These are phyloP conservation scores for Spergularia bocconei DNA, from an alignment of 148 eudicot genomes.

Conservation along the genomic window DNA sequence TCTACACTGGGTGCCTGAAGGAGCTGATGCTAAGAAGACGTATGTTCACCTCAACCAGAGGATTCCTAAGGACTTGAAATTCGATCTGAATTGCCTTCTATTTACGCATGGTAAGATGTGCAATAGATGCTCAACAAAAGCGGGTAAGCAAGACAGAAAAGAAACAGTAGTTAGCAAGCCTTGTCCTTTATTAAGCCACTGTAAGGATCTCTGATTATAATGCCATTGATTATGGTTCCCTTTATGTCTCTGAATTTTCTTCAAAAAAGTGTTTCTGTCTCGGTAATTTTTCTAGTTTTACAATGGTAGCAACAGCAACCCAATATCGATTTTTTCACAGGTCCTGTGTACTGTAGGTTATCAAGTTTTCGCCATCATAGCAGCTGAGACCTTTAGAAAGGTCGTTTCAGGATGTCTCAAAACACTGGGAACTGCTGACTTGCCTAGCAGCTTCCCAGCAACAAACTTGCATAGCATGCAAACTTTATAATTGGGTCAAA, in stretches of 20 bases:
- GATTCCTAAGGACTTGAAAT: conserved; percentile 71
- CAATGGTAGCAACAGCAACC: too few relatives aligned
- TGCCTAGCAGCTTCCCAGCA: not conserved
- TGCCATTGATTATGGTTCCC: not conserved
- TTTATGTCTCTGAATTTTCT: not conserved
- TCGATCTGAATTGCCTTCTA: conserved; percentile 80
- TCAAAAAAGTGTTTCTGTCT: not conserved
- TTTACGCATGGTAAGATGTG: conserved; percentile 86
- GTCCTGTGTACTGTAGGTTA: too few relatives aligned
- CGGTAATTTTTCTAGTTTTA: too few relatives aligned
- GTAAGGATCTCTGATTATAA: conserved; percentile 29
- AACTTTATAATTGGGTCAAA: not conserved
- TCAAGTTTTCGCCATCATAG: too few relatives aligned
- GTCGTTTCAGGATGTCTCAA: not conserved
- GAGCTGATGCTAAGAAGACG: conserved; percentile 72
- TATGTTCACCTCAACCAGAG: conserved; percentile 71
- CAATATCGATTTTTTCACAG: too few relatives aligned
- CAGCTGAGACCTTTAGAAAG: too few relatives aligned
- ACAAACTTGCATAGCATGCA: not conserved
- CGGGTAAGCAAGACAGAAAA: conserved; percentile 36
- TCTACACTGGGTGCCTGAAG: conserved; percentile 68
- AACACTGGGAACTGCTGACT: not conserved
- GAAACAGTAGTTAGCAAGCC: conserved; percentile 29
- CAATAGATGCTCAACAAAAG: conserved; percentile 48
- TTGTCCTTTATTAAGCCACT: conserved; percentile 58